Conservation (phyloP, 148 eudicot species). For the Chenopodium quinoa region DNA sequence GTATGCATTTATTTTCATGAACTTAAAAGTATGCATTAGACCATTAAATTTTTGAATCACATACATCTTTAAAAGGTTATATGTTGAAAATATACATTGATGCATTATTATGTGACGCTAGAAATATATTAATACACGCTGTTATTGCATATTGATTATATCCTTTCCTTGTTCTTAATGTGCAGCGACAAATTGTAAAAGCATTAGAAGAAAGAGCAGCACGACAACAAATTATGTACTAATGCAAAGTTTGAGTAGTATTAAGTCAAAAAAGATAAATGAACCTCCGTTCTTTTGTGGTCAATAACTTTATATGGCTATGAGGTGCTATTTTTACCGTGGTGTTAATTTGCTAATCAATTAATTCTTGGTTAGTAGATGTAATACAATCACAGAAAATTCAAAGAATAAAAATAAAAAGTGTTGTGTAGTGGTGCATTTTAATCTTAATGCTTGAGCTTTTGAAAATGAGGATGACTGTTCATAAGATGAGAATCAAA, state of each 20-base stretch:
- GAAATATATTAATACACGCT: too few relatives aligned
- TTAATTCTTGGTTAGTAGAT: background rate
- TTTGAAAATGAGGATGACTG: background rate
- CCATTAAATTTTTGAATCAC: too few relatives aligned
- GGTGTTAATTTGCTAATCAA: background rate
- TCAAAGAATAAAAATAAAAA: too few relatives aligned
- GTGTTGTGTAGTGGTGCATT: too few relatives aligned
- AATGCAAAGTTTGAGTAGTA: background rate
- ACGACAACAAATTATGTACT: background rate
- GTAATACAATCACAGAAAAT: background rate
- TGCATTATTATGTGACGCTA: background rate
- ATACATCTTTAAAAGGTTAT: too few relatives aligned
- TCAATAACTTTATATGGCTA: background rate
- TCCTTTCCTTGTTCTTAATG: background rate
- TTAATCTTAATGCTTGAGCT: background rate
- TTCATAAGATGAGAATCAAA: background rate
- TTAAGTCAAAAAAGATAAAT: background rate
- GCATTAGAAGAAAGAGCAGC: constrained; percentile 5
- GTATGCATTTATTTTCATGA: too few relatives aligned
- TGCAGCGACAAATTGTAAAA: background rate
- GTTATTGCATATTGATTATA: background rate
- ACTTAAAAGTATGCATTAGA: too few relatives aligned
- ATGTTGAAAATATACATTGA: too few relatives aligned
- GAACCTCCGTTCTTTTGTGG: background rate
- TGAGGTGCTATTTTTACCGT: background rate